These are phyloP conservation scores for Penicillium corylophilum DNA, from an alignment of 2,329 filamentous ascomycete genomes.

Conservation along the genomic window DNA sequence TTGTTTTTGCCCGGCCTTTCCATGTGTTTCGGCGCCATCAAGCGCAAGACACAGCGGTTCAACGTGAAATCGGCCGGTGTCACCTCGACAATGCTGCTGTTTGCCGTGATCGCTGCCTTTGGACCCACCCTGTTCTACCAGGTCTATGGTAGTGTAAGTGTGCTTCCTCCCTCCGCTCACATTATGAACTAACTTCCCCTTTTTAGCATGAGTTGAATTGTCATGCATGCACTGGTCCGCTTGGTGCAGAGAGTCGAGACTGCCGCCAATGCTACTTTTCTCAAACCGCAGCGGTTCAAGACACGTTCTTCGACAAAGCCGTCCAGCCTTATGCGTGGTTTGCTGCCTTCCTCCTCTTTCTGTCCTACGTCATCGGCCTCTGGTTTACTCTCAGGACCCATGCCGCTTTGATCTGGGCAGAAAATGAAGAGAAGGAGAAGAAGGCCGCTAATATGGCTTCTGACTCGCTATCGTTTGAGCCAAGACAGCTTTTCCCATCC, in stretches of 20 bases:
- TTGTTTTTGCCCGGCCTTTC: conserved; percentile 91
- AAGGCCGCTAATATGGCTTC: conserved; percentile 21
- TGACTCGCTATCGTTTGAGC: conserved; percentile 36
- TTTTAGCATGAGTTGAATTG: conserved; percentile 85
- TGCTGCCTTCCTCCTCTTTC: conserved; percentile 78
- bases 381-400: conserved; percentile 96
- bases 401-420: conserved; percentile 95
- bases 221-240: conserved; percentile 59
- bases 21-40: conserved; percentile 98
- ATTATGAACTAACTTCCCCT: conserved; percentile 4
- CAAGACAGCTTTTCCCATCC: conserved; percentile 31
- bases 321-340: conserved; percentile 93
- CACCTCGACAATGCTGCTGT: conserved; percentile 95
- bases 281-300: conserved; percentile 77
- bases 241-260: conserved; percentile 53
- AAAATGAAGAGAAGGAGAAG: conserved; percentile 72
- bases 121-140: conserved; percentile 97
- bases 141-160: conserved; percentile 82
- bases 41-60: conserved; percentile 97
- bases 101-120: conserved; percentile 93
- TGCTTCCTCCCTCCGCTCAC: not conserved
- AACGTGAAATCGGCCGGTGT: conserved; percentile 95
- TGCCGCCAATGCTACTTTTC: conserved; percentile 94
- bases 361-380: conserved; percentile 89
- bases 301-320: conserved; percentile 85